Conservation (phyloP, 1,284 basidiomycete genomes). For the Moesziomyces antarcticus region DNA sequence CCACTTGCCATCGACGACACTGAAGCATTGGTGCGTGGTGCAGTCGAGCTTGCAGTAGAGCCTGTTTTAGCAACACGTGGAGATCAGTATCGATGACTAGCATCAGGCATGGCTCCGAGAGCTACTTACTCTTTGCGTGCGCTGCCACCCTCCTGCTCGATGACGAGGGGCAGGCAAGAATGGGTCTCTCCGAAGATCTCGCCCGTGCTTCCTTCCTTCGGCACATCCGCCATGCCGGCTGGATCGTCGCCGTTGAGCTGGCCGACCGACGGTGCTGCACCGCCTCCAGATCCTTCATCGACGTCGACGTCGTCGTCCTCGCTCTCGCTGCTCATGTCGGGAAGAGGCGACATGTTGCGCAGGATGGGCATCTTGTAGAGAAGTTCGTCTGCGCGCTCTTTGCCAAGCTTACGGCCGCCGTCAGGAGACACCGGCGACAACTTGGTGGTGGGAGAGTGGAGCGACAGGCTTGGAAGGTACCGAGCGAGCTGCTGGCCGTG, state of each 20-base stretch:
- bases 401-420: not conserved
- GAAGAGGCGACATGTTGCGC: constrained; percentile 35
- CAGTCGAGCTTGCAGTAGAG: constrained; percentile 37
- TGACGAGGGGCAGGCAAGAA: constrained; percentile 14
- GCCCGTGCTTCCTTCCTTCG: constrained; percentile 31
- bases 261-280: not conserved
- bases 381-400: constrained; percentile 4
- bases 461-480: constrained; percentile 8
- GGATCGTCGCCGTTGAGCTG: no score
- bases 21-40: constrained; percentile 47
- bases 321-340: constrained; percentile 44
- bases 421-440: not conserved
- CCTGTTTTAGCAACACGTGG: not conserved
- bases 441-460: not conserved
- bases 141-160: constrained; percentile 1
- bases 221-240: not conserved
- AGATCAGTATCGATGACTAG: no score
- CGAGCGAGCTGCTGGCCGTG: constrained; percentile 1
- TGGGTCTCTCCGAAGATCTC: constrained; percentile 33
- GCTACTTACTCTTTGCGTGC: constrained; percentile 5
- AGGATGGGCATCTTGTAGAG: constrained; percentile 45
- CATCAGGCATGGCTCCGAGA: no score
- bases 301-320: constrained; percentile 14
- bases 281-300: not conserved
- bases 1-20: constrained; percentile 50